A percentile compares a stretch with the other conserved stretches of the same genome.
These are phyloP conservation scores for Calamus simplicifolius DNA, from an alignment of 176 grass and related monocot species.

Conservation along the genomic window DNA sequence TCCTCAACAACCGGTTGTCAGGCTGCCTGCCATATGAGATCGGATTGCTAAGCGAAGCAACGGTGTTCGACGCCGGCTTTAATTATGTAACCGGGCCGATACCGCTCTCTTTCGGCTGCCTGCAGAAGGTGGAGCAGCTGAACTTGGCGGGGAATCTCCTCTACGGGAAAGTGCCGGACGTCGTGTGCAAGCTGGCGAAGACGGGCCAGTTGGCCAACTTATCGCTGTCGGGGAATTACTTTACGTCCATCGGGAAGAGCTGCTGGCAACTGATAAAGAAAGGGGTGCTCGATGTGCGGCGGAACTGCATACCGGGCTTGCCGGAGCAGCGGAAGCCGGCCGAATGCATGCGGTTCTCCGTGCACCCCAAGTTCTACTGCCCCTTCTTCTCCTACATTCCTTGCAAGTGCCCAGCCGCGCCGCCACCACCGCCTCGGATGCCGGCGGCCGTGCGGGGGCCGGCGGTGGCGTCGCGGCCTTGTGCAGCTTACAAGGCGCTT, in stretches of 20 bases:
- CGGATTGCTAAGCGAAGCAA: conserved; percentile 58
- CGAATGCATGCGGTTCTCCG: background rate
- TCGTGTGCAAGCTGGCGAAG: conserved; percentile 52
- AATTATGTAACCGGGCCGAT: conserved; percentile 81
- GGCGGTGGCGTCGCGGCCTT: too few relatives aligned
- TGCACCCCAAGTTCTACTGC: too few relatives aligned
- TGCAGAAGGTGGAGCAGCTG: conserved; percentile 66
- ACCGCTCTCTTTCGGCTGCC: conserved; percentile 66
- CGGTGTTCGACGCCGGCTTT: conserved; percentile 89
- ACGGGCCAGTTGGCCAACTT: conserved; percentile 23
- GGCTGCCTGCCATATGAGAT: conserved; percentile 91
- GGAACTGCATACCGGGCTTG: conserved; percentile 15
- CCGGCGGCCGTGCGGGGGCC: too few relatives aligned
- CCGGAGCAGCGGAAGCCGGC: background rate
- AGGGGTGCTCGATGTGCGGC: conserved; percentile 7
- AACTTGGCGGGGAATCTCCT: conserved; percentile 67
- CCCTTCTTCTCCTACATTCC: too few relatives aligned
- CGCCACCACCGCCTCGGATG: too few relatives aligned
- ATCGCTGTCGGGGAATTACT: conserved; percentile 15
- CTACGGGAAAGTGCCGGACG: conserved; percentile 75
- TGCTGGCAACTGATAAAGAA: conserved; percentile 14
- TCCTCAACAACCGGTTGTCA: conserved; percentile 72
- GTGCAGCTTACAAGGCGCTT: too few relatives aligned
- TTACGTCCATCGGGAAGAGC: background rate
- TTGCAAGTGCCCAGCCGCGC: too few relatives aligned